These are phyloP conservation scores for Aspergillus bombycis DNA, from an alignment of 2,329 filamentous ascomycete species.

Conservation along the genomic window DNA sequence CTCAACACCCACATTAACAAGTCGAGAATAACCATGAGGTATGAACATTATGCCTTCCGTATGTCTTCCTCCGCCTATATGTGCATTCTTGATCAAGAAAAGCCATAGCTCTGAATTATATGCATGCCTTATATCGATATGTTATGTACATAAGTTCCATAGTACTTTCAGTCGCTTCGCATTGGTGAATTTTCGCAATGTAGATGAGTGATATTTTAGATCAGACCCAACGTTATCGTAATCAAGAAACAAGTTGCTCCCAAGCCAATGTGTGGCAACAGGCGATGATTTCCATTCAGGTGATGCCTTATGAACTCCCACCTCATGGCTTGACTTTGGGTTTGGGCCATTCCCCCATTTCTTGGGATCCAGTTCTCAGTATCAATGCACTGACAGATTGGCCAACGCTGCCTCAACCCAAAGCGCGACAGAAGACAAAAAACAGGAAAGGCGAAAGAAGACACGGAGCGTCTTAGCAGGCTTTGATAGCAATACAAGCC, in stretches of 20 bases:
- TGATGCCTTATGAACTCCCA: too few species aligned
- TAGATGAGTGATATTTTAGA: background rate
- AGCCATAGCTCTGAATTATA: background rate
- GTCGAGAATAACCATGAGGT: too few species aligned
- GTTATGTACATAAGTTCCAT: background rate
- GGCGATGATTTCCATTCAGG: background rate
- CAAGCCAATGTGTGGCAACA: background rate
- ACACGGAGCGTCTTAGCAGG: background rate
- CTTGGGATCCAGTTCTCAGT: background rate
- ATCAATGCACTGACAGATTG: background rate
- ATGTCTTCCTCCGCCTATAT: too few species aligned
- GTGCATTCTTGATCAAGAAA: too few species aligned
- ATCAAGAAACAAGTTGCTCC: too few species aligned
- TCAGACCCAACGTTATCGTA: too few species aligned
- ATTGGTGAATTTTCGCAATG: background rate
- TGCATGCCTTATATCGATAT: background rate
- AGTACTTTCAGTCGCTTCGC: background rate
- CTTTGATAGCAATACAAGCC: constrained; percentile 14
- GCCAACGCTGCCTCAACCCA: background rate
- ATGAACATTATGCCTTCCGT: too few species aligned
- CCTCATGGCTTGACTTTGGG: too few species aligned
- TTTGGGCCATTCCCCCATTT: background rate
- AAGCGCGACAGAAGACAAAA: background rate
- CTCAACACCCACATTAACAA: too few species aligned
- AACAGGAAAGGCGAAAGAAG: background rate